Conservation (phyloP, 208 protist genomes). For the Leishmania aethiopica region DNA sequence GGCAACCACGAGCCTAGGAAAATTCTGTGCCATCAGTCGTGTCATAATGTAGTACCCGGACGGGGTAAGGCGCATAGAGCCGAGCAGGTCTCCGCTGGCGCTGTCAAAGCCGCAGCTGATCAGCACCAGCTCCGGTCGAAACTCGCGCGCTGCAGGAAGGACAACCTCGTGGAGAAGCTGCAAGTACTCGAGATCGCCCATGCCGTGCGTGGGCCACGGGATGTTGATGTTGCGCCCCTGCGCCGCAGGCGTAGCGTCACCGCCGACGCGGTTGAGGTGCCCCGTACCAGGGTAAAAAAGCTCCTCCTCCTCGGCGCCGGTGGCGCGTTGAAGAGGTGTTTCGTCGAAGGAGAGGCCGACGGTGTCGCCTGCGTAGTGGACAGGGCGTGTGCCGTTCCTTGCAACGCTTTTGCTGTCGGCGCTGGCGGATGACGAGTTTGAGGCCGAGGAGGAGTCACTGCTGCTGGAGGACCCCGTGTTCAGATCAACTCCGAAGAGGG, state of each 20-base stretch:
- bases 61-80: conserved; percentile 79
- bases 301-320: conserved; percentile 16
- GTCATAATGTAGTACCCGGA: conserved; percentile 88
- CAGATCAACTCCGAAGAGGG: conserved; percentile 50
- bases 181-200: conserved; percentile 96
- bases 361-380: conserved; percentile 47
- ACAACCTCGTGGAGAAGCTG: conserved; percentile 93
- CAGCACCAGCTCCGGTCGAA: conserved; percentile 92
- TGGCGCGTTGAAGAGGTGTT: neutral
- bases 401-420: neutral
- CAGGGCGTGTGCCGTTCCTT: neutral
- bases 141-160: conserved; percentile 88
- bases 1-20: conserved; percentile 68
- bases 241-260: conserved; percentile 53
- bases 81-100: conserved; percentile 93
- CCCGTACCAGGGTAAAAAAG: conserved; percentile 95
- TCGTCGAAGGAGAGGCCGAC: conserved; percentile 62
- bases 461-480: conserved; percentile 19
- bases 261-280: conserved; percentile 65
- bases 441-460: neutral
- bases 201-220: conserved; percentile 80
- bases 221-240: conserved; percentile 95
- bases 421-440: neutral
- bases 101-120: conserved; percentile 97
- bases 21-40: conserved; percentile 42